A percentile compares a stretch with the other conserved stretches of the same genome.
These are phyloP conservation scores for Elsinoe necatrix DNA, from an alignment of 2,329 filamentous ascomycete species.

Conservation along the genomic window DNA sequence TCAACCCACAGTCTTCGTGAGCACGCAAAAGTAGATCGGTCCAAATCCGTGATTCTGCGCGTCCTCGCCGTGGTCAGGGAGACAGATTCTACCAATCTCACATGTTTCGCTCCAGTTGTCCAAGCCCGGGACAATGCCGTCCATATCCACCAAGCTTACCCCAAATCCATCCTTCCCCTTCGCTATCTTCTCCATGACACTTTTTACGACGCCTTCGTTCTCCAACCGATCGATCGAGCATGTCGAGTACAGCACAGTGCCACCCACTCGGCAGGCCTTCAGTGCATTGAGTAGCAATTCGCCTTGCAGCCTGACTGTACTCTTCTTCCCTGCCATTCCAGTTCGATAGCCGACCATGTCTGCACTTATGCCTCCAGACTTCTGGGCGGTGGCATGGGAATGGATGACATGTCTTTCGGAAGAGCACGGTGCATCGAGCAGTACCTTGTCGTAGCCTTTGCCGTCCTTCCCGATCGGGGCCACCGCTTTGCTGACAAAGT, in stretches of 20 bases:
- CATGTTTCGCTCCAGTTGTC: constrained; percentile 26
- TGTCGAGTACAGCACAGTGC: constrained; percentile 34
- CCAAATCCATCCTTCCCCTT: constrained; percentile 35
- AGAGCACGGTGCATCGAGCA: constrained; percentile 37
- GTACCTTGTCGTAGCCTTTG: constrained; percentile 34
- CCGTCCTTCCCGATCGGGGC: constrained; percentile 25
- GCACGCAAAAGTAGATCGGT: constrained; percentile 34
- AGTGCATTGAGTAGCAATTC: constrained; percentile 33
- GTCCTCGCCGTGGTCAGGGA: constrained; percentile 33
- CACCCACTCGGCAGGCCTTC: constrained; percentile 29
- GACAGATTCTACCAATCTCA: constrained; percentile 34
- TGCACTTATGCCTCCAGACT: constrained; percentile 19
- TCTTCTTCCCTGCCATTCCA: constrained; percentile 29
- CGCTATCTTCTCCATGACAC: constrained; percentile 27
- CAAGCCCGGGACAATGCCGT: constrained; percentile 16
- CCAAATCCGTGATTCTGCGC: constrained; percentile 29
- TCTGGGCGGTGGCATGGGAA: constrained; percentile 27
- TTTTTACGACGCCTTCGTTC: constrained; percentile 36
- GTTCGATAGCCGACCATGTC: constrained; percentile 16
- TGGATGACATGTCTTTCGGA: constrained; percentile 36
- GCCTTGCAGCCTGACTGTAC: constrained; percentile 29
- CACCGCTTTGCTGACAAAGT: constrained; percentile 19
- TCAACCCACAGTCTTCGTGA: constrained; percentile 28
- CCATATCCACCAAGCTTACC: constrained; percentile 25
- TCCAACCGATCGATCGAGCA: constrained; percentile 34